Evolutionary conservation across 768 basidiomycete species (phyloP).

Genomic region (Lentinus brumalis): DNA sequence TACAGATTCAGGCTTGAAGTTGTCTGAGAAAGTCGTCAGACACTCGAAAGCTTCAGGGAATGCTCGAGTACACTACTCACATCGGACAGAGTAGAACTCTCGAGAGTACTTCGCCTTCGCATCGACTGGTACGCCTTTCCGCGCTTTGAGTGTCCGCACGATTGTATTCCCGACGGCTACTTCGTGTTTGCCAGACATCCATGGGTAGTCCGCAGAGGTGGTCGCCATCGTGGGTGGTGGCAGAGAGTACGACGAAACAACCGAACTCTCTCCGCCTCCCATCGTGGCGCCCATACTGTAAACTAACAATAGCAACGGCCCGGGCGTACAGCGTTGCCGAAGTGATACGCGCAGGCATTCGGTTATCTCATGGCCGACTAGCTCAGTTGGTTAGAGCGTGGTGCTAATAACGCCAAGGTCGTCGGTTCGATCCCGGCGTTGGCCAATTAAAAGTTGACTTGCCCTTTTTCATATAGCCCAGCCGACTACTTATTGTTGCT

Average conservation of each 20-base stretch:
- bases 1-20: conserved; percentile 74
- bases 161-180: conserved; percentile 68
- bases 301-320: too few relatives aligned
- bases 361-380: conserved; percentile 61
- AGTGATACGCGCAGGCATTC: not conserved
- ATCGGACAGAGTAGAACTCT: conserved; percentile 79
- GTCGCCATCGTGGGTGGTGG: conserved; percentile 40
- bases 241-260: not conserved
- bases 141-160: conserved; percentile 65
- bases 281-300: not conserved
- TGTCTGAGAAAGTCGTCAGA: conserved; percentile 48
- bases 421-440: conserved; percentile 29
- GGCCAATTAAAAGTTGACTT: conserved; percentile 12
- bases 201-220: conserved; percentile 49
- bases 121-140: conserved; percentile 51
- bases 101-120: conserved; percentile 55
- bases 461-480: too few relatives aligned
- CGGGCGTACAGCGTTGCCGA: not conserved
- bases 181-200: conserved; percentile 60
- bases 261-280: not conserved
- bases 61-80: conserved; percentile 41
- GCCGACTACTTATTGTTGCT: too few relatives aligned
- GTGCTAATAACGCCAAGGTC: conserved; percentile 60
- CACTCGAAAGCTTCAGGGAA: not conserved
- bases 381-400: conserved; percentile 95